Evolutionary conservation across 179 eudicot genomes (phyloP).

Genomic region (Silene coronaria): DNA sequence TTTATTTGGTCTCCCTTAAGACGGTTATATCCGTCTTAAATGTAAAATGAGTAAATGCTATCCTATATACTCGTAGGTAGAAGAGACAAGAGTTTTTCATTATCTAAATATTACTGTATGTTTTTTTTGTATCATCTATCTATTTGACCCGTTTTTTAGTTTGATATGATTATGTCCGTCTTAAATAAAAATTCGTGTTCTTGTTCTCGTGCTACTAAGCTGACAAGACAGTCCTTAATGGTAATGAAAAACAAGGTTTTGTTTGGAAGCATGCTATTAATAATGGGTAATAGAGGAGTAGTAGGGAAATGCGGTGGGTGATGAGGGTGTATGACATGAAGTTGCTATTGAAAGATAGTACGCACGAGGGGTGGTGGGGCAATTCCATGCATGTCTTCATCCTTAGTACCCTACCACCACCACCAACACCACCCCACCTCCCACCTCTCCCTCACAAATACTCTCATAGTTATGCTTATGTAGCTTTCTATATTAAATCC

Average conservation of each 20-base stretch:
- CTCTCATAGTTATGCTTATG: constrained; percentile 8
- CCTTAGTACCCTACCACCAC: constrained; percentile 21
- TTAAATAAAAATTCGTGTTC: too few relatives aligned
- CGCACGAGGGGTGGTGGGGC: constrained; percentile 65
- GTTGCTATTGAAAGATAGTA: constrained; percentile 44
- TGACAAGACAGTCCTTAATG: constrained; percentile 45
- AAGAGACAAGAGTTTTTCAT: too few relatives aligned
- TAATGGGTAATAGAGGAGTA: constrained; percentile 42
- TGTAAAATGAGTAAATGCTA: too few relatives aligned
- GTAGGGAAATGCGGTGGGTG: constrained; percentile 15
- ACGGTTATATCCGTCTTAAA: too few relatives aligned
- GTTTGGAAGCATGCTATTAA: constrained; percentile 73
- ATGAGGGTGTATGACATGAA: constrained; percentile 6
- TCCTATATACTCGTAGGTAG: too few relatives aligned
- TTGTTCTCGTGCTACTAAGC: constrained; percentile 22
- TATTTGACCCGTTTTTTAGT: too few relatives aligned
- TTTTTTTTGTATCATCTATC: too few relatives aligned
- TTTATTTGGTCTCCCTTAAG: too few relatives aligned
- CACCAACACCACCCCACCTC: background rate
- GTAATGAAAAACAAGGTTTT: constrained; percentile 29
- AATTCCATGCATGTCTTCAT: constrained; percentile 32
- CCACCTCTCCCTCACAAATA: background rate
- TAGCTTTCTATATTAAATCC: constrained; percentile 8
- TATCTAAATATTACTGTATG: too few relatives aligned
- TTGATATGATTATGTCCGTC: too few relatives aligned